A percentile compares a stretch with the other conserved stretches of the same genome.
phyloP scores from a whole-genome alignment of 164 flowering plant genomes.

The Protea cynaroides region DNA sequence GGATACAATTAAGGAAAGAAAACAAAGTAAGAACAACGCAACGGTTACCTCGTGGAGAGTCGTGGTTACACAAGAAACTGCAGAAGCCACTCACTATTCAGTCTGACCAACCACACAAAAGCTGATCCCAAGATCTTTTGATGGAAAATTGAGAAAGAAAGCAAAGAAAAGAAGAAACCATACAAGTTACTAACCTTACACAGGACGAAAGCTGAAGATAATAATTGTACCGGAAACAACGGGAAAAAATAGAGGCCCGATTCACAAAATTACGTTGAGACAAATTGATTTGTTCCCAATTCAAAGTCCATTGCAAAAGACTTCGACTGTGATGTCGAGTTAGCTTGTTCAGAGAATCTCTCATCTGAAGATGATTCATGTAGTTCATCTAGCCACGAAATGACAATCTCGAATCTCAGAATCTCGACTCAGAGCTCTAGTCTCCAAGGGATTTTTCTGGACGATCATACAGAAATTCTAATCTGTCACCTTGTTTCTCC shows the following conservation, averaged over 20 bases:
- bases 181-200: too few relatives aligned
- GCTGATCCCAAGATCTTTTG: not conserved
- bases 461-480: conserved; percentile 31
- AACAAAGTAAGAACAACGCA: not conserved
- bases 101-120: not conserved
- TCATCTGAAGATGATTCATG: conserved; percentile 30
- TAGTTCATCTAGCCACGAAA: conserved; percentile 28
- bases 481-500: conserved; percentile 48
- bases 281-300: conserved; percentile 10
- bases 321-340: conserved; percentile 24
- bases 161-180: too few relatives aligned
- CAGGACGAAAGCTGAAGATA: conserved; percentile 13
- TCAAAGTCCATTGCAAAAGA: conserved; percentile 19
- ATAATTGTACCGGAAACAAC: not conserved
- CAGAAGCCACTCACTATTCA: too few relatives aligned
- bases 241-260: conserved; percentile 14
- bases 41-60: not conserved
- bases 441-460: conserved; percentile 69
- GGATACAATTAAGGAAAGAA: not conserved
- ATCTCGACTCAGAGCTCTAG: conserved; percentile 35
- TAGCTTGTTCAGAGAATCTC: conserved; percentile 48
- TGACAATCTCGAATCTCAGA: conserved; percentile 29
- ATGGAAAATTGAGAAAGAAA: too few relatives aligned
- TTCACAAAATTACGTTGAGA: conserved; percentile 11
- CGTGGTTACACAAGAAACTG: too few relatives aligned